These are phyloP conservation scores for Ceratobasidium sp. DNA, from an alignment of 1,284 basidiomycete species.

Conservation along the genomic window DNA sequence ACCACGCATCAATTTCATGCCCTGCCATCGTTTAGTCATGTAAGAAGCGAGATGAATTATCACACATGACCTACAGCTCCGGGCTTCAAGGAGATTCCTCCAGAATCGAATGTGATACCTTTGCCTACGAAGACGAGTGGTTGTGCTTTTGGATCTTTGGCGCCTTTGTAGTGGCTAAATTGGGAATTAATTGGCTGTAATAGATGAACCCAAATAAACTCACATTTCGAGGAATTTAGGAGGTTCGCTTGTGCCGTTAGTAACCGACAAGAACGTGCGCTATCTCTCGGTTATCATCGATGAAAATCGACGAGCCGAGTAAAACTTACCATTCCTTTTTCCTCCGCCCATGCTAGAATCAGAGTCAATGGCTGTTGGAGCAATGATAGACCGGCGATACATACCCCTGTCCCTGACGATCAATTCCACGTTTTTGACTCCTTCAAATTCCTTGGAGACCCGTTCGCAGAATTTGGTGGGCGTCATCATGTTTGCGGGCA, in stretches of 20 bases:
- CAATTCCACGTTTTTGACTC: slow-evolving; percentile 72
- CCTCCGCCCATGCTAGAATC: slow-evolving; percentile 72
- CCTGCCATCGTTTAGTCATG: slow-evolving; percentile 51
- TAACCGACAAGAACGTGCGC: slow-evolving; percentile 88
- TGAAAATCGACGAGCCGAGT: background rate
- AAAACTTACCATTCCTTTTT: slow-evolving; percentile 75
- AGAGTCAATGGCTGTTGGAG: background rate
- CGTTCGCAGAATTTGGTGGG: slow-evolving; percentile 79
- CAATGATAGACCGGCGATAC: background rate
- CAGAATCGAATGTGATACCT: slow-evolving; percentile 87
- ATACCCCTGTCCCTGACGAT: slow-evolving; percentile 77
- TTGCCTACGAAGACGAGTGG: slow-evolving; percentile 87
- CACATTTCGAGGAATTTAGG: slow-evolving; percentile 88
- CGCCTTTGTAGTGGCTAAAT: slow-evolving; percentile 80
- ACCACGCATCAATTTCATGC: slow-evolving; percentile 81
- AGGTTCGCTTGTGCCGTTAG: slow-evolving; percentile 82
- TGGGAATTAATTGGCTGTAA: slow-evolving; percentile 30
- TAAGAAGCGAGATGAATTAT: background rate
- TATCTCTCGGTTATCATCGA: slow-evolving; percentile 45
- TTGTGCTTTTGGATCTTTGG: slow-evolving; percentile 59
- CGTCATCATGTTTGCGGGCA: slow-evolving; percentile 84
- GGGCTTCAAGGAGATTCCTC: slow-evolving; percentile 88
- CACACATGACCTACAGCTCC: slow-evolving; percentile 60
- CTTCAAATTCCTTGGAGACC: slow-evolving; percentile 70
- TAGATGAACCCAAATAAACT: background rate